Percentiles rank a stretch among this genome's conserved stretches.
phyloP scores from a whole-genome alignment of 2,329 filamentous ascomycete genomes.

The Colletotrichum karsti region DNA sequence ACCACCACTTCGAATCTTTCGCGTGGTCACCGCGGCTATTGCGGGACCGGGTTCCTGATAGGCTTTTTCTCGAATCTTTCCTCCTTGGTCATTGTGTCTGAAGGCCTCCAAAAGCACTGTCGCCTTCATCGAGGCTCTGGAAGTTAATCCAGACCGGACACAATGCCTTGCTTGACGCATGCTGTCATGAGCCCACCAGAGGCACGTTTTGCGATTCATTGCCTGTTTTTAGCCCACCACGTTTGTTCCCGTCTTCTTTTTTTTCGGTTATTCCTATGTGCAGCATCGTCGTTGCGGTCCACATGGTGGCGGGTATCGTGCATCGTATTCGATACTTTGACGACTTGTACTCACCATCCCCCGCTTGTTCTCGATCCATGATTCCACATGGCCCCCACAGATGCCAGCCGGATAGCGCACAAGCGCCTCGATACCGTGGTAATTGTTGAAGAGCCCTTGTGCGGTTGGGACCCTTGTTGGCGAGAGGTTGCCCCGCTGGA shows the following conservation, averaged over 20 bases:
- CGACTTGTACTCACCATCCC: not conserved
- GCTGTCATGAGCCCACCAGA: not conserved
- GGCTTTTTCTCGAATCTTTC: conserved; percentile 22
- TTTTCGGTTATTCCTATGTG: not conserved
- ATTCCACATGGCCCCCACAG: conserved; percentile 21
- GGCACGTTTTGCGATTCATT: conserved; percentile 11
- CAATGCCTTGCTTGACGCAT: conserved; percentile 3
- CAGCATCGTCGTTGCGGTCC: conserved; percentile 8
- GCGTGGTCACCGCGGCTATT: conserved; percentile 19
- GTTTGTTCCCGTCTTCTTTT: not conserved
- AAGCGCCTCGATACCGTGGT: not conserved
- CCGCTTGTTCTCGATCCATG: conserved; percentile 2
- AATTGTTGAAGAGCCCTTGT: not conserved
- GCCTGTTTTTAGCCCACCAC: not conserved
- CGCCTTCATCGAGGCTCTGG: conserved; percentile 2
- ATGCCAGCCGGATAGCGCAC: conserved; percentile 18
- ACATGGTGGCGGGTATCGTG: conserved; percentile 25
- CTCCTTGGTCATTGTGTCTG: conserved; percentile 4
- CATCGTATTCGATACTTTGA: conserved; percentile 15
- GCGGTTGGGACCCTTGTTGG: not conserved
- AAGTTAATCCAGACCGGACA: not conserved
- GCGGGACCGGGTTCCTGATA: not conserved
- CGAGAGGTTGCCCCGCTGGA: conserved; percentile 3
- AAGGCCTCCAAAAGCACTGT: not conserved
- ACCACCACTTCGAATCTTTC: not conserved